phyloP scores from a whole-genome alignment of 441 rosid species.

The Biscutella laevigata region DNA sequence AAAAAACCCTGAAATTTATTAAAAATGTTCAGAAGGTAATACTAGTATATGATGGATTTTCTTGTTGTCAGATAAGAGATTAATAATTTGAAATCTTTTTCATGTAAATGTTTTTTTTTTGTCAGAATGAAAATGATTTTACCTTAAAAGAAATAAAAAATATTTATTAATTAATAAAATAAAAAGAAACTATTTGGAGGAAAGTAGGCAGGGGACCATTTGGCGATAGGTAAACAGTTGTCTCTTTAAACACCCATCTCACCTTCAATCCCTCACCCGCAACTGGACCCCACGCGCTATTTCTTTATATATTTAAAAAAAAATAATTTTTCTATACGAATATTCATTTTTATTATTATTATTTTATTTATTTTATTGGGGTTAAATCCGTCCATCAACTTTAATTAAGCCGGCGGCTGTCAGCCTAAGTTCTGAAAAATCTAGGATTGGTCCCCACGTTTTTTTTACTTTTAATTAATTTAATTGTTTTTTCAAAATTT shows the following conservation, averaged over 20 bases:
- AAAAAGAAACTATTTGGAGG: too few species aligned
- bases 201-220: conserved; percentile 57
- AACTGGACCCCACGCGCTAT: conserved; percentile 24
- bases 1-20: too few species aligned
- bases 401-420: conserved; percentile 90
- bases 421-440: conserved; percentile 49
- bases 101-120: too few species aligned
- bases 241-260: conserved; percentile 30
- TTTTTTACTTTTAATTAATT: background rate
- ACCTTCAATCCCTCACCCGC: conserved; percentile 23
- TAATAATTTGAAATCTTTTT: too few species aligned
- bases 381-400: conserved; percentile 24
- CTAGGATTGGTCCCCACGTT: conserved; percentile 42
- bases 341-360: background rate
- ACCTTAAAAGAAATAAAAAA: too few species aligned
- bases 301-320: background rate
- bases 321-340: background rate
- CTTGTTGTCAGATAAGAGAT: too few species aligned
- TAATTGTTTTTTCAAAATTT: too few species aligned
- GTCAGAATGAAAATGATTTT: too few species aligned
- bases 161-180: too few species aligned
- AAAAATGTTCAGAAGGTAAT: too few species aligned
- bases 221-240: conserved; percentile 31
- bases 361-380: background rate
- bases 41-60: too few species aligned